phyloP scores from a whole-genome alignment of 768 basidiomycete species.

The Lactifluus rugatus region DNA sequence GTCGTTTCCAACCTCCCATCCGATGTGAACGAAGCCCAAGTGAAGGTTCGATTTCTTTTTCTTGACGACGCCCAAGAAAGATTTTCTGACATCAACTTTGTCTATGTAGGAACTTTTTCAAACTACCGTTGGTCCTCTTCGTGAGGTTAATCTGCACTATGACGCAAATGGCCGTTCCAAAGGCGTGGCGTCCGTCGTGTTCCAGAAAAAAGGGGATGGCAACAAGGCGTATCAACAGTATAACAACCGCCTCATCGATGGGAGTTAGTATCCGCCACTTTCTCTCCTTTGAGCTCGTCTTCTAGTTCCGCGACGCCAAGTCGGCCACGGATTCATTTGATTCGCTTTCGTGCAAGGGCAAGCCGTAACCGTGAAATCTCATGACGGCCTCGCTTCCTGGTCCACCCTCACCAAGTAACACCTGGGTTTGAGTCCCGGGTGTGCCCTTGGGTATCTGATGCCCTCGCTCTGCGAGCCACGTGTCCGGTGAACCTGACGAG shows the following conservation, averaged over 20 bases:
- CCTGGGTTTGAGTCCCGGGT: slow-evolving; percentile 5
- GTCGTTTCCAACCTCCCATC: slow-evolving; percentile 89
- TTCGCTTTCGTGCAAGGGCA: slow-evolving; percentile 16
- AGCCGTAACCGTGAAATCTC: slow-evolving; percentile 1
- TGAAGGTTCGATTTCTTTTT: slow-evolving; percentile 55
- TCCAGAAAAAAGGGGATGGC: slow-evolving; percentile 80
- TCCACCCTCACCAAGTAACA: slow-evolving; percentile 4
- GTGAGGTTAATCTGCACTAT: slow-evolving; percentile 77
- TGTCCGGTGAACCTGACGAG: slow-evolving; percentile 1
- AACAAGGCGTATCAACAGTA: slow-evolving; percentile 88
- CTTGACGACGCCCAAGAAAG: not conserved
- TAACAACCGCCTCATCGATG: slow-evolving; percentile 99
- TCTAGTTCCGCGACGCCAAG: slow-evolving; percentile 17
- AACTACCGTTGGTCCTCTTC: slow-evolving; percentile 80
- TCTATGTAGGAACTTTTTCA: slow-evolving; percentile 76
- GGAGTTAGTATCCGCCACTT: slow-evolving; percentile 88
- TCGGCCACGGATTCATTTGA: slow-evolving; percentile 19
- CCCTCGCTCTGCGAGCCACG: not conserved
- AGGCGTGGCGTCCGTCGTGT: slow-evolving; percentile 81
- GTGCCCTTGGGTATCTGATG: slow-evolving; percentile 3
- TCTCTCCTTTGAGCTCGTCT: slow-evolving; percentile 25
- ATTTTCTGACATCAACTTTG: not conserved
- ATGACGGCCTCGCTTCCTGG: slow-evolving; percentile 10
- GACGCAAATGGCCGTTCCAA: slow-evolving; percentile 81
- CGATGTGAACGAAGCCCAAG: slow-evolving; percentile 89